Base-by-base conservation (phyloP, 768 basidiomycete genomes). In the Brasilioporus rufonigricans region DNA sequence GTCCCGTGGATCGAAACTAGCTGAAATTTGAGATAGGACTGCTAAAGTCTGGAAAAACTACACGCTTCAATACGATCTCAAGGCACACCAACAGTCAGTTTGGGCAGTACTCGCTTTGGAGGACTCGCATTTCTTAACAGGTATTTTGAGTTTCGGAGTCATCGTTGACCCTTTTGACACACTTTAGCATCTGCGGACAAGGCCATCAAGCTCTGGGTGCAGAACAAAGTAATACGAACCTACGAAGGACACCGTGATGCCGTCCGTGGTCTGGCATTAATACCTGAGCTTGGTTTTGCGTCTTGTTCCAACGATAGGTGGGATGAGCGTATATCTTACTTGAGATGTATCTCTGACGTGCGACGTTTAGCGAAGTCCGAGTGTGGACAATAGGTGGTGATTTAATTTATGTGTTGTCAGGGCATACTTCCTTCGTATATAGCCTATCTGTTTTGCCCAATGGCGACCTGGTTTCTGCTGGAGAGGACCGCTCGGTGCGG, bases 381-480 rank as follows among this genome's bases (percentile, higher is more conserved):
- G 85, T 97, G 19, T 99, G 95, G 91, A 88, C 91, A 13, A 78
- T 93, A 39, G 87, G 83, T 50, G 90, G 92, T 53, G 91, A 90
- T 67, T 65, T 80, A 44, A 77, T 88, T 50, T 87, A 88, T 65
- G 83, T 85, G 0, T 73, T 98, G n/a, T 86, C 89, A 5, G 97
- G 94, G 1, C 97, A 98, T 69, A 96, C 94, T 2, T 97, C 94
- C 21, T 99, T 98, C 69, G 93, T 98, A 14, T 99, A 98, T 74
- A 87, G 89, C 53, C 70, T 99, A 14, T 82, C 90, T 0, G 81
- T 91, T 19, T 78, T 98, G 19, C 88, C 93, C 2, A 84, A 74
- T 57, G 91, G 95, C 19, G 85, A 88, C 59, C 79, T 94, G 21
- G 85, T 96, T 9, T 93, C 90, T n/a, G 84, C 86, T 33, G 93